Evolutionary conservation across 2,329 filamentous ascomycete genomes (phyloP).

Genomic region (Alternaria brassicicola): DNA sequence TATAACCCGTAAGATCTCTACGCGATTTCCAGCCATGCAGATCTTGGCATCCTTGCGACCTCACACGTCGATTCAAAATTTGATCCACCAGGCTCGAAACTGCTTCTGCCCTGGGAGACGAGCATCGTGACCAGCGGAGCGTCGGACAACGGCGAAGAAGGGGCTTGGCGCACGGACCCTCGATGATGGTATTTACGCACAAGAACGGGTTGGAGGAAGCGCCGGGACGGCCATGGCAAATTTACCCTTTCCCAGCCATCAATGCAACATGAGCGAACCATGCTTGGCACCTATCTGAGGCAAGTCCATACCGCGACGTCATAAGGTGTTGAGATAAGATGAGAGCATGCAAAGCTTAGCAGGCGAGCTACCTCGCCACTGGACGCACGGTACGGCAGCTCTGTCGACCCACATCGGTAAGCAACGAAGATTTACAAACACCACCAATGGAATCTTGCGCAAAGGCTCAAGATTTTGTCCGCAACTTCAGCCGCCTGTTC

Average conservation of each 20-base stretch:
- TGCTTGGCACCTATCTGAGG: background rate
- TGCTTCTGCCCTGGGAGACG: background rate
- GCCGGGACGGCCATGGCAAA: background rate
- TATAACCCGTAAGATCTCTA: background rate
- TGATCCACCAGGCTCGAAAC: constrained; percentile 1
- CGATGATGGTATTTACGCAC: background rate
- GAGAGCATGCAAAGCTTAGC: background rate
- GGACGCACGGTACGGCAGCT: background rate
- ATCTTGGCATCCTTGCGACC: constrained; percentile 15
- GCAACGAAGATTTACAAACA: background rate
- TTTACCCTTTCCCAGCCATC: background rate
- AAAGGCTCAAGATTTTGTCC: background rate
- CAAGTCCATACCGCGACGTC: background rate
- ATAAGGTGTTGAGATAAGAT: background rate
- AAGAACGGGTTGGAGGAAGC: background rate
- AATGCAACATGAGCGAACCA: background rate
- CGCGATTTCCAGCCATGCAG: background rate
- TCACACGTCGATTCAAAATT: constrained; percentile 16
- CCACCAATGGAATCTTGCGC: background rate
- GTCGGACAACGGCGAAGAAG: constrained; percentile 3
- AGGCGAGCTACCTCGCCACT: background rate
- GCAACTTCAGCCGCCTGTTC: background rate
- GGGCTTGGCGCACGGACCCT: background rate
- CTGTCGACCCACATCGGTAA: background rate
- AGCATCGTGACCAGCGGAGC: constrained; percentile 1